phyloP scores from a whole-genome alignment of 179 eudicot species.

The Beta corolliflora region DNA sequence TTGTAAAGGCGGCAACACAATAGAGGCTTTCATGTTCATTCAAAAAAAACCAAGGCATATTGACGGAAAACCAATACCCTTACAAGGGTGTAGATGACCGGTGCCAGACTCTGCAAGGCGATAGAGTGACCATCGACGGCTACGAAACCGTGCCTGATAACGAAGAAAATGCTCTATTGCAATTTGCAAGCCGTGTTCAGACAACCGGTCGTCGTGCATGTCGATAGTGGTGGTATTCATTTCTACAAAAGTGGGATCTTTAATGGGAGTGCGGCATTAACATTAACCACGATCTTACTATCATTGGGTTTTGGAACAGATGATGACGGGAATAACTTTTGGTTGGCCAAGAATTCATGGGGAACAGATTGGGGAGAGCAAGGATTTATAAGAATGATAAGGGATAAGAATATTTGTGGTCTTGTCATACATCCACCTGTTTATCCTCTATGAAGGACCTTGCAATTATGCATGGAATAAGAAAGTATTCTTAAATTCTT shows the following conservation, averaged over 20 bases:
- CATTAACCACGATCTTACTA: slow-evolving; percentile 36
- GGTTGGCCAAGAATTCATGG: slow-evolving; percentile 45
- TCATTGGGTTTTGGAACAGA: slow-evolving; percentile 40
- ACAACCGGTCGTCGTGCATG: slow-evolving; percentile 3
- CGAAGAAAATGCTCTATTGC: slow-evolving; percentile 20
- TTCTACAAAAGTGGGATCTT: slow-evolving; percentile 7
- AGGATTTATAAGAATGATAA: slow-evolving; percentile 19
- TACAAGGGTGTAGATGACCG: slow-evolving; percentile 23
- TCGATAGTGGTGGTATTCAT: neutral
- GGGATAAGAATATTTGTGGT: slow-evolving; percentile 23
- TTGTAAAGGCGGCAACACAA: slow-evolving; percentile 29
- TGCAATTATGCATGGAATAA: too few species aligned
- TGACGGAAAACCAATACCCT: slow-evolving; percentile 33
- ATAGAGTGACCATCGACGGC: slow-evolving; percentile 27
- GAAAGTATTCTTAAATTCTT: too few species aligned
- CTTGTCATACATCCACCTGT: slow-evolving; percentile 19
- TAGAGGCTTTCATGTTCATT: slow-evolving; percentile 29
- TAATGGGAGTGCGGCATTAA: slow-evolving; percentile 19
- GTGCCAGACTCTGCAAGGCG: slow-evolving; percentile 19
- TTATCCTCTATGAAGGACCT: slow-evolving; percentile 10
- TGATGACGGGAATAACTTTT: slow-evolving; percentile 31
- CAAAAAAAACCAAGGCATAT: slow-evolving; percentile 32
- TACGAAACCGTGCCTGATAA: slow-evolving; percentile 29
- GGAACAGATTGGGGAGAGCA: slow-evolving; percentile 29
- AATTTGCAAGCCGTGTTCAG: neutral